phyloP scores from a whole-genome alignment of 2,329 filamentous ascomycete species.

The Penicillium hesseltinei region DNA sequence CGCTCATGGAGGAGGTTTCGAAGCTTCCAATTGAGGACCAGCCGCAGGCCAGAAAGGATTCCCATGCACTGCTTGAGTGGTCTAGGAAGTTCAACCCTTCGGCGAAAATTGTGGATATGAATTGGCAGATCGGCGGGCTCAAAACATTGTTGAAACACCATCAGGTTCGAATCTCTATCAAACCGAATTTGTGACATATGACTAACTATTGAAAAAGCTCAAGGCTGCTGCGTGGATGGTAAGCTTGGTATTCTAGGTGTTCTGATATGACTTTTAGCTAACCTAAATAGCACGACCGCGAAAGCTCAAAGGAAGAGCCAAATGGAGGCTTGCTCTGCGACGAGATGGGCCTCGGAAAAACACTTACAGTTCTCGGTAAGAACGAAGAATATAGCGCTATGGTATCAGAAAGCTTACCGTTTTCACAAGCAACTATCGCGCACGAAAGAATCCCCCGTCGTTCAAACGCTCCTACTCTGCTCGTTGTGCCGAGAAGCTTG shows the following conservation, averaged over 20 bases:
- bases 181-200: background rate
- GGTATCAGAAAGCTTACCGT: background rate
- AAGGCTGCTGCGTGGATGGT: constrained; percentile 37
- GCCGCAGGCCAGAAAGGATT: constrained; percentile 26
- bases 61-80: constrained; percentile 24
- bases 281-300: constrained; percentile 31
- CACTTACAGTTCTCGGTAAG: constrained; percentile 36
- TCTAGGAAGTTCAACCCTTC: constrained; percentile 28
- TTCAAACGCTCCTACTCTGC: constrained; percentile 34
- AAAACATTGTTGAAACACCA: constrained; percentile 36
- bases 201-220: constrained; percentile 22
- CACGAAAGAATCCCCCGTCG: constrained; percentile 29
- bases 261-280: constrained; percentile 3
- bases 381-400: background rate
- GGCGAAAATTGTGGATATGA: constrained; percentile 29
- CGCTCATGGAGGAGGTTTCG: constrained; percentile 33
- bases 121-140: constrained; percentile 35
- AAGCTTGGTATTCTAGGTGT: background rate
- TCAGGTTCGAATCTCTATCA: constrained; percentile 26
- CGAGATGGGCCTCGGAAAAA: constrained; percentile 45
- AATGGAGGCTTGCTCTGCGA: constrained; percentile 41
- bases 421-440: constrained; percentile 35
- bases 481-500: constrained; percentile 38
- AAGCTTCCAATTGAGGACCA: constrained; percentile 30
- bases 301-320: constrained; percentile 22